Percentiles rank a stretch among this genome's conserved stretches.
Conservation (phyloP, 306 rosid genomes). For the Inga oerstediana region DNA sequence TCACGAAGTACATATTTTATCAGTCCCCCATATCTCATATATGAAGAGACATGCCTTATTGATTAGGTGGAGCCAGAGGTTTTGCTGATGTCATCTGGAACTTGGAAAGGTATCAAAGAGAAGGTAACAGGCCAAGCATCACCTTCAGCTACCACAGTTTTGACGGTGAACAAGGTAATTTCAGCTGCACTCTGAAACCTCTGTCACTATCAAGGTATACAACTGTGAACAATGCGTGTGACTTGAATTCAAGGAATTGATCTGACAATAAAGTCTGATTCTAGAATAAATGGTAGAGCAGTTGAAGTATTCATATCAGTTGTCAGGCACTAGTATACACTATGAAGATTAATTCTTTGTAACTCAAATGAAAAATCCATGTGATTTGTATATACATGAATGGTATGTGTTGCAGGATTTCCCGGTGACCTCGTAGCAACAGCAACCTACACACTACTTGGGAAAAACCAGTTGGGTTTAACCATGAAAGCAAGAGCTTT, state of each 20-base stretch:
- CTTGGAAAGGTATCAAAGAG: constrained; percentile 48
- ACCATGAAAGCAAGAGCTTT: constrained; percentile 76
- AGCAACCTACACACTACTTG: constrained; percentile 58
- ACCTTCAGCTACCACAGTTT: constrained; percentile 67
- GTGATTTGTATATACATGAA: not conserved
- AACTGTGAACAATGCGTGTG: not conserved
- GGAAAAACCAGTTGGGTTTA: constrained; percentile 47
- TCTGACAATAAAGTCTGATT: no score
- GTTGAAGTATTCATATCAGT: no score
- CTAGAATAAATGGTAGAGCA: no score
- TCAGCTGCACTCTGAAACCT: not conserved
- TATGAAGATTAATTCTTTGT: not conserved
- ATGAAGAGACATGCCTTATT: not conserved
- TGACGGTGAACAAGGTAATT: constrained; percentile 83
- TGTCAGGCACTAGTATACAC: not conserved
- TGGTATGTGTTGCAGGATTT: constrained; percentile 58
- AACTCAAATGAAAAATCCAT: not conserved
- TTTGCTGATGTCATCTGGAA: constrained; percentile 84
- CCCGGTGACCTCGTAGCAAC: constrained; percentile 74
- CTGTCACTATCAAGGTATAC: not conserved
- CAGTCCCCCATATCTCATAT: not conserved
- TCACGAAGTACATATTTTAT: not conserved
- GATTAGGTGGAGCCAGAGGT: constrained; percentile 71
- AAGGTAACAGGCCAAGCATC: constrained; percentile 58
- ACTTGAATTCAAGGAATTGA: not conserved